Base-by-base conservation (phyloP, 2,329 filamentous ascomycete genomes). In the Beauveria bassiana region DNA sequence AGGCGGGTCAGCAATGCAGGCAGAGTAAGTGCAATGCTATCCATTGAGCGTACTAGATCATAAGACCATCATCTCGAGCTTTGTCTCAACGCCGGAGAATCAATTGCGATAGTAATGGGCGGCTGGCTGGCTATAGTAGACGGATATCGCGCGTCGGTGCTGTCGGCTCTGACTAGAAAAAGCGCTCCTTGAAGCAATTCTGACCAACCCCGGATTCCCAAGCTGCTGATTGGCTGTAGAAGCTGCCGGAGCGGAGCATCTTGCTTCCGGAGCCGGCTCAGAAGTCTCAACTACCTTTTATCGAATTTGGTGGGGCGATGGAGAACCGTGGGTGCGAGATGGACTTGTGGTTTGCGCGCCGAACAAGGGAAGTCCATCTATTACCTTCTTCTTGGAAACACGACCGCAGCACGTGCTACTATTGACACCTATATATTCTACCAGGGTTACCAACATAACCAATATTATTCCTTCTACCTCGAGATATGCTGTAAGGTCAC, bases 1-100 rank as follows among this genome's bases (percentile, higher is more conserved):
- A 5, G 12, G 63, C 58, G 57, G 51, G 53, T 61, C 31, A 54
- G 59, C 34, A 28, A 60, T 20, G 40, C 28, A 51, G 45, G 34
- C 38, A 31, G 34, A 45, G 40, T 8, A 5, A 50, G 14, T 22
- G 31, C 49, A 56, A 43, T 52, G 42, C 38, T 18, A 28, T 38
- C 31, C 38, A 57, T 61, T 63, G 47, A 45, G 51, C 67, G 64
- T 62, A 69, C 67, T 62, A 60, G 31, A 65, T 59, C 46, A 61
- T 40, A 40, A 54, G 61, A 63, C 53, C 68, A 69, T 69, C 60
- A 62, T 64, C 61, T 59, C 26, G 16, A 40, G 18, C 34, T 38
- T 57, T 49, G 50, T 53, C 43, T 51, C 50, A 45, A 42, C 38
- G 46, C 34, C 18, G 26, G 18, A 24, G 34, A 31, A 20, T 10